A percentile compares a stretch with the other conserved stretches of the same genome.
These are phyloP conservation scores for Trichoderma arundinaceum DNA, from an alignment of 2,329 filamentous ascomycete genomes.

Conservation along the genomic window DNA sequence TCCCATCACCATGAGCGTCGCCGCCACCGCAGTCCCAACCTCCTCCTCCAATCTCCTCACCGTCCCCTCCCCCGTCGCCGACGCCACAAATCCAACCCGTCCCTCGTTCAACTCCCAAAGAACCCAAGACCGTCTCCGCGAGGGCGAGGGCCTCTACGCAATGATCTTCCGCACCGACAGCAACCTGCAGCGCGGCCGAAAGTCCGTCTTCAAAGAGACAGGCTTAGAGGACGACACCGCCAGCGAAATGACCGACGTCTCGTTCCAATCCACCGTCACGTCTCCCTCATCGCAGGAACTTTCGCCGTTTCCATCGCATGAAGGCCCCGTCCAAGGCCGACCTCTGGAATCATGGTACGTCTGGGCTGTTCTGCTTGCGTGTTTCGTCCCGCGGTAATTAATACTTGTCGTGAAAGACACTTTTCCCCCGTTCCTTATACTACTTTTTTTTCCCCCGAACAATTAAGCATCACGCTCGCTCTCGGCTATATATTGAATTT, in stretches of 20 bases:
- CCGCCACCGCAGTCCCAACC: neutral
- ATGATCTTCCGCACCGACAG: conserved; percentile 50
- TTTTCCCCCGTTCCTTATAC: too few species aligned
- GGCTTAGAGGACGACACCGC: conserved; percentile 51
- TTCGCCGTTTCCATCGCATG: neutral
- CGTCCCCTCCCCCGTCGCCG: conserved; percentile 10
- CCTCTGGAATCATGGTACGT: conserved; percentile 27
- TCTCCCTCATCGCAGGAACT: neutral
- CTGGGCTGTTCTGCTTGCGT: neutral
- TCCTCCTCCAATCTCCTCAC: conserved; percentile 18
- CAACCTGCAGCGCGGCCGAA: conserved; percentile 57
- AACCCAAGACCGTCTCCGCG: conserved; percentile 59
- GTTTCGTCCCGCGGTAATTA: neutral
- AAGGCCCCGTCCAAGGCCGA: neutral
- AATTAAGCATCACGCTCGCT: neutral
- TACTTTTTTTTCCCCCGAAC: neutral
- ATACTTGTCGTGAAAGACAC: neutral
- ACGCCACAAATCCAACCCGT: conserved; percentile 40
- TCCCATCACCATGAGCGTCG: conserved; percentile 5
- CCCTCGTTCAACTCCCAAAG: conserved; percentile 58
- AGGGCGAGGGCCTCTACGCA: conserved; percentile 49
- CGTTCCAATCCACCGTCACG: conserved; percentile 30
- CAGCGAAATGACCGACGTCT: conserved; percentile 35
- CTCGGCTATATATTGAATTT: too few species aligned
- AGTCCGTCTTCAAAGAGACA: conserved; percentile 59